Evolutionary conservation across 768 basidiomycete species (phyloP).

Genomic region (Leccinum disarticulatum): DNA sequence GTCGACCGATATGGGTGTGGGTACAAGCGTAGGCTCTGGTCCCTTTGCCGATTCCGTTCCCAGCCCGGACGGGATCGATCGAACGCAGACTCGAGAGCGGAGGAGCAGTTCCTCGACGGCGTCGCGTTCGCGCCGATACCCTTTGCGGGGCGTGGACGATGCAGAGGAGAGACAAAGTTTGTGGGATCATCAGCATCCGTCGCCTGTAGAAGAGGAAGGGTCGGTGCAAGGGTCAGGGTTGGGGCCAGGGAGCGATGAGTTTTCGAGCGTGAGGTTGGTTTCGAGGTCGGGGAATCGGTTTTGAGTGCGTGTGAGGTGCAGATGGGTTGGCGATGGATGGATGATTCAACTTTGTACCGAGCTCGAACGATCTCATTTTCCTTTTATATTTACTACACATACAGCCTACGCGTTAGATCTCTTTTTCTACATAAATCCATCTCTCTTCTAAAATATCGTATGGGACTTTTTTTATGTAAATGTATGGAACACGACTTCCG

Average conservation of each 20-base stretch:
- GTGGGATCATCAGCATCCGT: constrained; percentile 41
- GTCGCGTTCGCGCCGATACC: constrained; percentile 49
- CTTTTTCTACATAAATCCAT: too few relatives aligned
- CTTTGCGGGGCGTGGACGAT: constrained; percentile 49
- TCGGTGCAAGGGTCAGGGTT: background rate
- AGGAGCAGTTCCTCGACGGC: constrained; percentile 36
- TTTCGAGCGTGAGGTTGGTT: background rate
- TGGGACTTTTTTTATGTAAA: too few relatives aligned
- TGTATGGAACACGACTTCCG: too few relatives aligned
- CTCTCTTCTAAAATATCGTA: too few relatives aligned
- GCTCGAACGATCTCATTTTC: background rate
- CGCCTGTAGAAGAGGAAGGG: constrained; percentile 24
- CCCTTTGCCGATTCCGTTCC: background rate
- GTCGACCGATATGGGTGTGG: background rate
- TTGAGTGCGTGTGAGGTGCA: background rate
- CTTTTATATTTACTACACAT: too few relatives aligned
- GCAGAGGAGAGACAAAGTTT: constrained; percentile 60
- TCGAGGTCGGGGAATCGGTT: background rate
- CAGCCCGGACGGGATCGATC: constrained; percentile 1
- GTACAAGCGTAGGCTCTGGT: background rate
- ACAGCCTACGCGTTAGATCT: too few relatives aligned
- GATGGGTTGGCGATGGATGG: background rate
- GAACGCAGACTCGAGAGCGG: constrained; percentile 26
- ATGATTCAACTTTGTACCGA: background rate
- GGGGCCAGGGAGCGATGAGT: background rate